Evolutionary conservation across 805 yeast genomes (phyloP).

Genomic region (Allodekkera sacchari): DNA sequence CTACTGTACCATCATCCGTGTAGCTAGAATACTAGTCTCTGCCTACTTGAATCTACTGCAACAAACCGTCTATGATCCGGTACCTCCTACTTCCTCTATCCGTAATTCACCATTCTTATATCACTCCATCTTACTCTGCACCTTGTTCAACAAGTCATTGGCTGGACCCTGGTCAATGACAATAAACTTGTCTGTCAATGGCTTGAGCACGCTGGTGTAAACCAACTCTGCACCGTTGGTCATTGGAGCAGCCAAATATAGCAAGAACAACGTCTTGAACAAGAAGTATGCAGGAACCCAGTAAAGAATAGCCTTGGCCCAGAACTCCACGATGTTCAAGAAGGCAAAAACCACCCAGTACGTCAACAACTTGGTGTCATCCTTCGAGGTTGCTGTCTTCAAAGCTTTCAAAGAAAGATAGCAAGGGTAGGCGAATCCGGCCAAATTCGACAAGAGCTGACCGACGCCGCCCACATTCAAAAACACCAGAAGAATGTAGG

Average conservation of each 20-base stretch:
- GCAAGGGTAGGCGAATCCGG: conserved; percentile 86
- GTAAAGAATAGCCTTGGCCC: conserved; percentile 88
- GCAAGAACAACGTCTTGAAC: conserved; percentile 79
- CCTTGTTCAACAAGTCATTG: conserved; percentile 31
- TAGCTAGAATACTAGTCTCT: too few species aligned
- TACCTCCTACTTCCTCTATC: too few species aligned
- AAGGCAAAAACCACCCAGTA: conserved; percentile 98
- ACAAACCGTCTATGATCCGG: too few species aligned
- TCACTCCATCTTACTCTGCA: conserved; percentile 38
- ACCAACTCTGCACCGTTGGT: conserved; percentile 79
- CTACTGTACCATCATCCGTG: too few species aligned
- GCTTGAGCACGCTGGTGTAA: conserved; percentile 58
- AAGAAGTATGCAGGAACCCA: conserved; percentile 97
- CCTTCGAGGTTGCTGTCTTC: conserved; percentile 56
- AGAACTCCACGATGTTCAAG: conserved; percentile 86
- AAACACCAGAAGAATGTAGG: conserved; percentile 73
- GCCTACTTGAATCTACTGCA: too few species aligned
- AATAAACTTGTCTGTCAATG: conserved; percentile 38
- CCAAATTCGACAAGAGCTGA: conserved; percentile 84
- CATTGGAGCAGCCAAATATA: conserved; percentile 82
- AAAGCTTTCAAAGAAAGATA: conserved; percentile 82
- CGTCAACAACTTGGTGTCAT: conserved; percentile 83
- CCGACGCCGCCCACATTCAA: conserved; percentile 93
- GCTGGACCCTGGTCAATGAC: conserved; percentile 20
- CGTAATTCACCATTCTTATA: too few species aligned